Conservation (phyloP, 2,329 filamentous ascomycete species). For the Xylariaceae sp. region DNA sequence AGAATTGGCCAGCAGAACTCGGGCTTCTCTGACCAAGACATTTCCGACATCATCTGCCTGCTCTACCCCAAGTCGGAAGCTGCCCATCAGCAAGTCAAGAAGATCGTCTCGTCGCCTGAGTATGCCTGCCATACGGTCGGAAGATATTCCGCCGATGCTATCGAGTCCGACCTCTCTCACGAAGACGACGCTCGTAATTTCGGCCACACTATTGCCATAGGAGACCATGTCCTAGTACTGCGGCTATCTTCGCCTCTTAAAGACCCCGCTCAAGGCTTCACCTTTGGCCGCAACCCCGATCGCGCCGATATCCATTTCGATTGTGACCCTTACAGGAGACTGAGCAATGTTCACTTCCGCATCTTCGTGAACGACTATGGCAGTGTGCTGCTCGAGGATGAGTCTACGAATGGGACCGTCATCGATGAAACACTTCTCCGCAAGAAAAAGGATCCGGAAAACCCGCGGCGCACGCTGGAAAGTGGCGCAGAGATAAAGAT, state of each 20-base stretch:
- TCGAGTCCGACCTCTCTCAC: constrained; percentile 45
- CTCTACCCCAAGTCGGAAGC: constrained; percentile 71
- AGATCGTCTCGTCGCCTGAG: constrained; percentile 39
- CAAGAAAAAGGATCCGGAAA: constrained; percentile 39
- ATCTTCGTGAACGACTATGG: constrained; percentile 86
- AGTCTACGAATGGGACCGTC: constrained; percentile 91
- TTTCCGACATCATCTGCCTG: constrained; percentile 84
- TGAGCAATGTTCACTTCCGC: constrained; percentile 95
- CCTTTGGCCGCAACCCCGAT: constrained; percentile 71
- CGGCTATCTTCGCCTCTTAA: constrained; percentile 70
- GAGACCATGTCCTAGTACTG: constrained; percentile 67
- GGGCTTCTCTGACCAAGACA: constrained; percentile 73
- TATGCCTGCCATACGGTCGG: constrained; percentile 46
- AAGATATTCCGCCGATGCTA: constrained; percentile 43
- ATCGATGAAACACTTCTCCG: constrained; percentile 69
- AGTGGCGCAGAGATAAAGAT: constrained; percentile 71
- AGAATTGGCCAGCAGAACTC: constrained; percentile 75
- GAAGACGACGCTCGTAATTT: constrained; percentile 48
- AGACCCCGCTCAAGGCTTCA: constrained; percentile 66
- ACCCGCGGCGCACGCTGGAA: constrained; percentile 57
- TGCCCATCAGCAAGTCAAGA: constrained; percentile 64
- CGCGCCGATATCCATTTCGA: constrained; percentile 68
- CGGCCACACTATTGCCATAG: constrained; percentile 46
- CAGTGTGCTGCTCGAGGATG: constrained; percentile 85
- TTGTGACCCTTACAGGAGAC: constrained; percentile 61